phyloP scores from a whole-genome alignment of 2,329 filamentous ascomycete genomes.

The Corynespora cassiicola region DNA sequence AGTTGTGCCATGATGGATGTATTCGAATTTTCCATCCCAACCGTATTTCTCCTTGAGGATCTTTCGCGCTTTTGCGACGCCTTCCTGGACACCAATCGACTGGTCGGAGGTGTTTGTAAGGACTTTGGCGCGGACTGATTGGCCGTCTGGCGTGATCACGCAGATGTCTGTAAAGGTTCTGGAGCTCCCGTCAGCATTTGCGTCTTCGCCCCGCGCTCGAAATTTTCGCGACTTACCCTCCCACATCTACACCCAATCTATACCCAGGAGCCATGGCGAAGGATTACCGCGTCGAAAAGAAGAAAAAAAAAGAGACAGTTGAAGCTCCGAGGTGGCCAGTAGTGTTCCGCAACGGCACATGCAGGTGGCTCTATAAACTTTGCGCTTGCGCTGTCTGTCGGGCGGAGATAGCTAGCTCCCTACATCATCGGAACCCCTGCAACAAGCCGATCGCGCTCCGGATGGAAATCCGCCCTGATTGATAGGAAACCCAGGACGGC shows the following conservation, averaged over 20 bases:
- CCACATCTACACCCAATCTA: slow-evolving; percentile 41
- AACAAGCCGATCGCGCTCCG: no score
- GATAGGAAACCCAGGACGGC: no score
- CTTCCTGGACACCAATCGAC: slow-evolving; percentile 55
- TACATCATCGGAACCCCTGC: slow-evolving; percentile 11
- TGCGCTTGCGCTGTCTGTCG: neutral
- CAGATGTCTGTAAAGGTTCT: slow-evolving; percentile 58
- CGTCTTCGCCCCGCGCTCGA: slow-evolving; percentile 1
- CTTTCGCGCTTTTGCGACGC: slow-evolving; percentile 51
- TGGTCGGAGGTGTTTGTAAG: slow-evolving; percentile 55
- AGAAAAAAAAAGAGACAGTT: no score
- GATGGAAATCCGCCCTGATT: no score
- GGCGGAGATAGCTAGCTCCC: slow-evolving; percentile 6
- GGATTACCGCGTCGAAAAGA: no score
- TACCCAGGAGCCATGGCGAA: slow-evolving; percentile 33
- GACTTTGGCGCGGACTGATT: slow-evolving; percentile 54
- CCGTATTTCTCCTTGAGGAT: slow-evolving; percentile 46
- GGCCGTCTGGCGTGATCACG: slow-evolving; percentile 53
- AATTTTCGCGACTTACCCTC: slow-evolving; percentile 30
- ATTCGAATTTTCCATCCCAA: slow-evolving; percentile 55
- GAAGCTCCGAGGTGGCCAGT: neutral
- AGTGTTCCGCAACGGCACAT: neutral
- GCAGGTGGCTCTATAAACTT: neutral
- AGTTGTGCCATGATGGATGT: slow-evolving; percentile 59
- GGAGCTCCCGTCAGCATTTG: slow-evolving; percentile 14